Evolutionary conservation across 768 basidiomycete species (phyloP), one percentile per base, ranked within the genome.

Genomic region (Thelephora aurantiotincta): DNA sequence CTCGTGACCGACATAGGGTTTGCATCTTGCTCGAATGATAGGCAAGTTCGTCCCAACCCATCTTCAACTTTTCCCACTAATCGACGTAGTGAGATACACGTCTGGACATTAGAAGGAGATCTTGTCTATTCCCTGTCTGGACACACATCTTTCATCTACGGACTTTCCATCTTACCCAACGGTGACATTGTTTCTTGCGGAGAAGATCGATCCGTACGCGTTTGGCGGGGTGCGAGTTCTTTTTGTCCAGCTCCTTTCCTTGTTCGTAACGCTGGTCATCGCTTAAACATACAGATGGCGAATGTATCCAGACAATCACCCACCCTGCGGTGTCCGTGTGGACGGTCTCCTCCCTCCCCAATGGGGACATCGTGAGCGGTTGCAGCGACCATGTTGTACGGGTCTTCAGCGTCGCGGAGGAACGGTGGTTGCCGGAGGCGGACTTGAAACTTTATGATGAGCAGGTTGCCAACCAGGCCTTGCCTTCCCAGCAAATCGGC

Each of bases 321-420:
- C 91, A 96, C 58, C 92, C 96, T 6, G 90, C 90, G 6, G 88
- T 94, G 48, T 97, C 94, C n/a, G 88, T 99, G 2, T 99, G 96
- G 96, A 68, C 86, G 2, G 88, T 94, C 13, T 80, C 87, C 1
- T 73, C 80, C 5, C 80, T 91, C 72, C 81, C 88, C 0, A 90
- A 91, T 51, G 81, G 86, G 33, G 94, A 98, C 61, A 86, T 99
- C 54, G 84, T 89, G 42, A 91, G 84, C 45, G 93, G 94, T 5
- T 74, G 81, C 45, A 94, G 93, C 51, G 96, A 99, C 60, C 81
- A 83, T 33, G 64, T 80, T 23, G 77, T 98, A 18, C 78, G 96
- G 44, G 73, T 98, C 13, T 99, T 94, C 65, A 92, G 82, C 56
- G 68, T 71, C 18, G 69, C 71, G 1, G 73, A 80, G 59, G 80